A percentile compares a stretch with the other conserved stretches of the same genome.
These are phyloP conservation scores for Hepatocystis sp. DNA, from an alignment of 169 alveolate genomes.

Conservation along the genomic window DNA sequence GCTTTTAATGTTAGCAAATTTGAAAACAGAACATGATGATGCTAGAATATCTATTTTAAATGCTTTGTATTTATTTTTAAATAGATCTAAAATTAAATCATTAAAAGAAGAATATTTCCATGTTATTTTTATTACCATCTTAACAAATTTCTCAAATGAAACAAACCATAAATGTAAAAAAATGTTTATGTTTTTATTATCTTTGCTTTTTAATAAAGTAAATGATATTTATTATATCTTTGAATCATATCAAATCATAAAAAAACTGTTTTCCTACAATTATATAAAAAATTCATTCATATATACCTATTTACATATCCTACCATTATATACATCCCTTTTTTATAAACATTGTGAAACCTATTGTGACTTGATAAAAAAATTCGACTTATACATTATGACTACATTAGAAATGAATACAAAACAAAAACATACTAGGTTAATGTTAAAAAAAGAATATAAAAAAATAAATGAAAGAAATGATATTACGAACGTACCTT, in stretches of 20 bases:
- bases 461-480: too few relatives aligned
- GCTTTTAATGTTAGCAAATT: slow-evolving; percentile 40
- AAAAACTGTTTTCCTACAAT: slow-evolving; percentile 9
- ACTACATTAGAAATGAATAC: too few relatives aligned
- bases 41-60: slow-evolving; percentile 61
- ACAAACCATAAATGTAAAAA: slow-evolving; percentile 62
- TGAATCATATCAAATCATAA: slow-evolving; percentile 62
- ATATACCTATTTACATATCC: slow-evolving; percentile 37
- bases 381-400: too few relatives aligned
- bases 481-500: too few relatives aligned
- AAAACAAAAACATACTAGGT: too few relatives aligned
- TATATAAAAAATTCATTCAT: slow-evolving; percentile 11
- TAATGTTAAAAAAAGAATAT: too few relatives aligned
- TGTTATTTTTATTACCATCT: slow-evolving; percentile 18
- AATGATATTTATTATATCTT: slow-evolving; percentile 56
- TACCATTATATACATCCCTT: slow-evolving; percentile 50
- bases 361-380: too few relatives aligned
- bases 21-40: slow-evolving; percentile 56
- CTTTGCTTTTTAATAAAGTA: slow-evolving; percentile 59
- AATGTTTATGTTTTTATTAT: slow-evolving; percentile 43
- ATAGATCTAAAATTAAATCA: slow-evolving; percentile 42
- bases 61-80: slow-evolving; percentile 35
- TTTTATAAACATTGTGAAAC: too few relatives aligned
- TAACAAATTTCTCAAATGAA: slow-evolving; percentile 65
- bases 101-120: slow-evolving; percentile 65